These are phyloP conservation scores for Candida arabinofermentans DNA, from an alignment of 805 yeast species.

Conservation along the genomic window DNA sequence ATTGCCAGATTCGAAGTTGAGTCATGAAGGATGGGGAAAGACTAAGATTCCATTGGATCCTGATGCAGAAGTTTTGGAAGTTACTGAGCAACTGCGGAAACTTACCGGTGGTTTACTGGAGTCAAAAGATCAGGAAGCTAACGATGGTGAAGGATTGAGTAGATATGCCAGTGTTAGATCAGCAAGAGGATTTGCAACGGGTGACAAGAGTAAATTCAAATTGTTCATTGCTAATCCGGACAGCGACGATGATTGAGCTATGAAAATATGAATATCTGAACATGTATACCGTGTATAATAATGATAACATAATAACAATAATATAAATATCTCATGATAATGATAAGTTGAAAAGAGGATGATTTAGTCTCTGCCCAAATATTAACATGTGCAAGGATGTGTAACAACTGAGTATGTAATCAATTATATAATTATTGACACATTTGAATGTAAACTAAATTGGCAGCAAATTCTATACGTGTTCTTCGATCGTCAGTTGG, in stretches of 20 bases:
- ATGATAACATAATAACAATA: too few species aligned
- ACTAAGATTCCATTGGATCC: slow-evolving; percentile 29
- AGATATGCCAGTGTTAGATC: slow-evolving; percentile 34
- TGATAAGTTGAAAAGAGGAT: too few species aligned
- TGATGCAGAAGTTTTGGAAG: slow-evolving; percentile 30
- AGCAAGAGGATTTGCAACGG: slow-evolving; percentile 25
- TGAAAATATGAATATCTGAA: too few species aligned
- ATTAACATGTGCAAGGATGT: not conserved
- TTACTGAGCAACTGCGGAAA: slow-evolving; percentile 28
- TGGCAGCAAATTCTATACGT: slow-evolving; percentile 13
- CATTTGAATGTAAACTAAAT: not conserved
- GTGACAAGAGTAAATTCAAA: slow-evolving; percentile 36
- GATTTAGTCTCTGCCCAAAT: too few species aligned
- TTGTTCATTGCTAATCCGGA: slow-evolving; percentile 61
- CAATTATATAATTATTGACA: not conserved
- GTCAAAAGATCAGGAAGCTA: slow-evolving; percentile 1
- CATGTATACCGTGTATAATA: too few species aligned
- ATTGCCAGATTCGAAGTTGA: slow-evolving; percentile 30
- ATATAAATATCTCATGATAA: too few species aligned
- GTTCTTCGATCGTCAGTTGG: slow-evolving; percentile 7
- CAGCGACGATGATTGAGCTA: slow-evolving; percentile 32
- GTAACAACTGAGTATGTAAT: slow-evolving; percentile 2
- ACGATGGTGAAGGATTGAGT: slow-evolving; percentile 18
- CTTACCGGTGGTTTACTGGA: slow-evolving; percentile 12
- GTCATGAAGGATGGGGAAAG: slow-evolving; percentile 23